Evolutionary conservation across 306 rosid species (phyloP), one percentile per base, ranked within the genome.

Genomic region (Cajanus cajan): DNA sequence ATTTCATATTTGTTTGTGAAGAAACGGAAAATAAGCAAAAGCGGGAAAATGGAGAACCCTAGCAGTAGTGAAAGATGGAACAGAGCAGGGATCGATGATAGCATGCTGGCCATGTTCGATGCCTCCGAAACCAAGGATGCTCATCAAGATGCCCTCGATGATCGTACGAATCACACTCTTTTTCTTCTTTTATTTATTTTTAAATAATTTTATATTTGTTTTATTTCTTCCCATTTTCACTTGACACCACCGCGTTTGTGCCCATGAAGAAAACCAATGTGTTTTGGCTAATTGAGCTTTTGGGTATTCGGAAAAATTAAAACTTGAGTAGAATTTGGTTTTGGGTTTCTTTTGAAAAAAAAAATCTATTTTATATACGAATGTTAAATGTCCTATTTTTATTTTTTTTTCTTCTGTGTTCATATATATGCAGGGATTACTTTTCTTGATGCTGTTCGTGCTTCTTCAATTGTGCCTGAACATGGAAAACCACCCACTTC

Each of bases 361-460:
- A 55, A 54, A 39, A 39, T 4, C 12, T 51, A 19, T 6, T 22
- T 16, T 51, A 25, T 48, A 14, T 9, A 14, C 19, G 36, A 22
- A 24, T 67, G 45, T 31, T 25, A 76, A n/a, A 55, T 15, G 37
- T 33, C 51, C 9, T 3, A 6, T 3, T 15, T 41, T 1, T 78
- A 52, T 48, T 34, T 7, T 13, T 72, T 64, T 37, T 6, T 50
- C 44, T 8, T 8, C 4, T 72, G 40, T 2, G 51, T 68, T 79
- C 22, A 18, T 85, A 0, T 85, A 0, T 77, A 8, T 18, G 45
- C 82, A 92, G 97, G 95, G 76, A 21, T 90, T 79, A 87, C 95
- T 80, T 94, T 89, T 78, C 85, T 94, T 43, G 89, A 86, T 18
- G 95, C 92, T 63, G 97, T 94, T 85, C 97, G 90, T 14, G 87